Evolutionary conservation across 345 rosid genomes (phyloP).

Genomic region (Citrus cavaleriei): DNA sequence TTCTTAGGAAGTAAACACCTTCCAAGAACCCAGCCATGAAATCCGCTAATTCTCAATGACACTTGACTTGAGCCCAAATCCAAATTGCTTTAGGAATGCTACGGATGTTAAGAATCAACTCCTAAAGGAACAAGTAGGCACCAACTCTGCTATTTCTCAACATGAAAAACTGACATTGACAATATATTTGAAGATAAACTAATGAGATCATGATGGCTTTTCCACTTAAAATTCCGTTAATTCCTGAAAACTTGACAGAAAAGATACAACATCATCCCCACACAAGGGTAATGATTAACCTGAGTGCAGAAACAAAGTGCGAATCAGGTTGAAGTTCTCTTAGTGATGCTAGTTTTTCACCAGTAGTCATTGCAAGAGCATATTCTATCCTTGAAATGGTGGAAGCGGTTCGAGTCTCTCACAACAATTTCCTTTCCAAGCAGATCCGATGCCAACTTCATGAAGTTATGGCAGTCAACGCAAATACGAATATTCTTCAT

Average conservation of each 20-base stretch:
- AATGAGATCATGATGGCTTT: neutral
- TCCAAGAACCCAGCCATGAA: neutral
- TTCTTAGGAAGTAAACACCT: neutral
- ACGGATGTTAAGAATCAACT: neutral
- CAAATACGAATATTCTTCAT: conserved; percentile 81
- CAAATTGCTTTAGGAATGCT: neutral
- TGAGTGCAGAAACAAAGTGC: neutral
- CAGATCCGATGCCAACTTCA: conserved; percentile 68
- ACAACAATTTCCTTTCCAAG: conserved; percentile 67
- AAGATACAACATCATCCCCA: neutral
- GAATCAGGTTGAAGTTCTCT: neutral
- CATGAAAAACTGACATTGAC: neutral
- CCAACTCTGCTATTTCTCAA: neutral
- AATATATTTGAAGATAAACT: neutral
- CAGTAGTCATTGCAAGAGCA: conserved; percentile 89
- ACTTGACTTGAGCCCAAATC: neutral
- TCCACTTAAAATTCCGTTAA: neutral
- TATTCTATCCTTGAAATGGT: conserved; percentile 53
- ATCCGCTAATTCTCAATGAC: neutral
- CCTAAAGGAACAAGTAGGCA: neutral
- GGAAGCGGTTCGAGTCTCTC: conserved; percentile 83
- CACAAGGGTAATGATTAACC: neutral
- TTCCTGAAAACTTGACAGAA: too few relatives aligned
- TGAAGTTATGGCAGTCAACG: conserved; percentile 87
- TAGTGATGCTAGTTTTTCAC: conserved; percentile 27